Evolutionary conservation across 2,329 filamentous ascomycete genomes (phyloP).

Genomic region (Ophiostoma ulmi): DNA sequence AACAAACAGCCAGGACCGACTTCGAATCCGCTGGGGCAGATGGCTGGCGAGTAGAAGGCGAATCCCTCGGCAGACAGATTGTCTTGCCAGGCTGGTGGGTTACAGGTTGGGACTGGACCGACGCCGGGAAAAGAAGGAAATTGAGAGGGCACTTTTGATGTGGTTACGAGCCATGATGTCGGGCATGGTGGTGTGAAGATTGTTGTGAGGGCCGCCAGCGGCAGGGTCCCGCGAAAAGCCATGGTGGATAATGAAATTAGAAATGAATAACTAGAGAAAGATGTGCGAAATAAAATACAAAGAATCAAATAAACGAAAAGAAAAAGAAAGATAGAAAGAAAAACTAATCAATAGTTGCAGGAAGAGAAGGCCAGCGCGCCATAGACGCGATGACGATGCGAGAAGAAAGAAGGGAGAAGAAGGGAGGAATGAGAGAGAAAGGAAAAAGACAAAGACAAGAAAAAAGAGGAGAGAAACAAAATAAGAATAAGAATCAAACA

Average conservation of each 20-base stretch:
- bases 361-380: neutral
- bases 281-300: neutral
- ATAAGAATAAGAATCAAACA: neutral
- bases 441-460: neutral
- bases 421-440: neutral
- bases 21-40: slow-evolving; percentile 38
- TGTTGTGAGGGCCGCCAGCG: slow-evolving; percentile 39
- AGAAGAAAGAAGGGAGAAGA: neutral
- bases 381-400: neutral
- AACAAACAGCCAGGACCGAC: slow-evolving; percentile 34
- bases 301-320: too few species aligned
- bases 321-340: neutral
- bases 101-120: slow-evolving; percentile 31
- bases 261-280: neutral
- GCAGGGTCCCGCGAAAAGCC: slow-evolving; percentile 31
- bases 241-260: slow-evolving; percentile 11
- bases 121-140: slow-evolving; percentile 34
- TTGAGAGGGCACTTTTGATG: slow-evolving; percentile 38
- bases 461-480: neutral
- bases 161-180: slow-evolving; percentile 40
- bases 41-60: slow-evolving; percentile 39
- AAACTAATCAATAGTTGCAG: slow-evolving; percentile 8
- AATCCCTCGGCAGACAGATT: slow-evolving; percentile 38
- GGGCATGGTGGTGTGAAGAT: slow-evolving; percentile 40
- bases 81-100: slow-evolving; percentile 35